Percentiles rank a stretch among this genome's conserved stretches.
These are phyloP conservation scores for Solanum appendiculatum DNA, from an alignment of 257 asterid species.

Conservation along the genomic window DNA sequence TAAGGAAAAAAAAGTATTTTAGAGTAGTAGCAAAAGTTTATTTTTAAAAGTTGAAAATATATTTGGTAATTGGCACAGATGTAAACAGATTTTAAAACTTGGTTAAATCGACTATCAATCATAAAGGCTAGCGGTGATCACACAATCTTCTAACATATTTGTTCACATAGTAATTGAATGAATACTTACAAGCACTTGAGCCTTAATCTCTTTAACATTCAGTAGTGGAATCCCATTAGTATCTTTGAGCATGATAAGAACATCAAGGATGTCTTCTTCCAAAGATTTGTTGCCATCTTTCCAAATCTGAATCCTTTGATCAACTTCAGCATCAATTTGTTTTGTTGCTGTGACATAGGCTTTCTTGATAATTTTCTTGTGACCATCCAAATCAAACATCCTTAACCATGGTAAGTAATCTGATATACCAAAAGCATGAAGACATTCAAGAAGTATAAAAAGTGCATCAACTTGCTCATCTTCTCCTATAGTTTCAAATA, in stretches of 20 bases:
- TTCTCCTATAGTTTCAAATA: not conserved
- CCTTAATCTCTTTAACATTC: not conserved
- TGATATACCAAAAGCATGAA: not conserved
- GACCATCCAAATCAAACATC: not conserved
- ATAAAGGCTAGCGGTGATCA: too few relatives aligned
- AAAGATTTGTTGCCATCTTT: not conserved
- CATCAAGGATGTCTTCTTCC: conserved; percentile 1
- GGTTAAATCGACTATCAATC: too few relatives aligned
- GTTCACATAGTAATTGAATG: not conserved
- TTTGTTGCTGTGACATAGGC: not conserved
- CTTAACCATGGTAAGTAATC: not conserved
- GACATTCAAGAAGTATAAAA: not conserved
- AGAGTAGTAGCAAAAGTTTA: not conserved
- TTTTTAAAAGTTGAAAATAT: too few relatives aligned
- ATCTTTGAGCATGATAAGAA: not conserved
- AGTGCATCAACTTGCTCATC: not conserved
- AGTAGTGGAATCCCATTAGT: not conserved
- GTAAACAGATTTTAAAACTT: too few relatives aligned
- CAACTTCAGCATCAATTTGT: not conserved
- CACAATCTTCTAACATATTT: not conserved
- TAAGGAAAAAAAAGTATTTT: not conserved
- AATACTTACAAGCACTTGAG: not conserved
- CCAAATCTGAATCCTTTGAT: not conserved
- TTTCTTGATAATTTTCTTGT: not conserved
- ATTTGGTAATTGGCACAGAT: too few relatives aligned